Base-by-base conservation (phyloP, 257 asterid genomes). In the Solanum raphanifolium region DNA sequence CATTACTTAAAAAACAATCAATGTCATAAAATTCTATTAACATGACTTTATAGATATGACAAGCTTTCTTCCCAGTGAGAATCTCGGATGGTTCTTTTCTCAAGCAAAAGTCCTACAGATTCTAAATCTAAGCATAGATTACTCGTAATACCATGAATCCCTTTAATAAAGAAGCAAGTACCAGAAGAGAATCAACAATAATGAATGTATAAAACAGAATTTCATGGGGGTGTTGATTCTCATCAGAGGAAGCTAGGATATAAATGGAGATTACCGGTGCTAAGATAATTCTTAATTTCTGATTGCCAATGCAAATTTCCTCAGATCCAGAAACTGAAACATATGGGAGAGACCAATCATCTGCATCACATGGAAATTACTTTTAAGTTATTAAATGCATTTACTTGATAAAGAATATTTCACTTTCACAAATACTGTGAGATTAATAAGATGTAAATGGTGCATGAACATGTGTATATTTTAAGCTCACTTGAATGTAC, bases 221-320 rank as follows among this genome's bases (percentile, higher is more conserved):
- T 79, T 81, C 16, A 81, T 18, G 25, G 69, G 31, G 25, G 7
- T 46, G 85, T 29, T 18, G 69, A 81, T 82, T 18, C 87, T 34
- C 23, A 74, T 31, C 41, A n/a, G 20, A 87, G 83, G 39, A 79
- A 89, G 83, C 74, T 31, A 78, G 36, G 81, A 52, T 25, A 48
- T 20, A 73, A 68, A 83, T 82, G 83, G 79, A 86, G 86, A 89
- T 92, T 92, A 97, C 98, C 15, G 94, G 98, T 90, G 99, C 98
- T 73, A 94, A 87, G 88, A 97, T 89, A 89, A 95, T 89, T 93
- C 94, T 95, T 89, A 95, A 90, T 68, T 83, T 92, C 89, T 95
- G 95, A 89, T 95, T 97, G 90, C 98, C 96, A 84, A 97, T 93
- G 89, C 93, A 92, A 88, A 97, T 92, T 90, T 97, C 99, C 90